A percentile compares a stretch with the other conserved stretches of the same genome.
These are phyloP conservation scores for Euphorbia corollata DNA, from an alignment of 441 rosid species.

Conservation along the genomic window DNA sequence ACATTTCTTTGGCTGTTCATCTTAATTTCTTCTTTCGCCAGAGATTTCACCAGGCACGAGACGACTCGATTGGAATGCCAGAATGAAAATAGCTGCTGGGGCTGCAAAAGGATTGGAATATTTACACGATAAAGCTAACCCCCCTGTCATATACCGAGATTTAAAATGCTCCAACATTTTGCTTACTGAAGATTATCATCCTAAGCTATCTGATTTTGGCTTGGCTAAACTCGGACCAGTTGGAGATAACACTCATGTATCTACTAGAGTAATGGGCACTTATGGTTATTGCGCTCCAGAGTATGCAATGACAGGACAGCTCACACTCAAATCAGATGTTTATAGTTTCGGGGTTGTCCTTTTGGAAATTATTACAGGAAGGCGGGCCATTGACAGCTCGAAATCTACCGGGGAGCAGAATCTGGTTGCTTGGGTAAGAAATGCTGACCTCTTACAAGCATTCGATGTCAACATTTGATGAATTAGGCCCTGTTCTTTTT, in stretches of 20 bases:
- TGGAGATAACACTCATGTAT: slow-evolving; percentile 88
- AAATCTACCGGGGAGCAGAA: slow-evolving; percentile 71
- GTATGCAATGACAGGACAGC: slow-evolving; percentile 96
- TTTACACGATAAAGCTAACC: slow-evolving; percentile 76
- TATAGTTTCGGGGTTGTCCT: slow-evolving; percentile 32
- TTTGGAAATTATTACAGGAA: slow-evolving; percentile 65
- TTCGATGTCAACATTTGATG: background rate
- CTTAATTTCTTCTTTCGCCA: slow-evolving; percentile 23
- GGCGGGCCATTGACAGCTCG: slow-evolving; percentile 72
- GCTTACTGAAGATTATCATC: slow-evolving; percentile 64
- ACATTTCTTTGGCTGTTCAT: background rate
- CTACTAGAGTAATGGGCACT: slow-evolving; percentile 96
- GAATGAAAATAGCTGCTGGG: slow-evolving; percentile 95
- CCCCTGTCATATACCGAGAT: slow-evolving; percentile 93
- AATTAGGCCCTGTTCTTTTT: background rate
- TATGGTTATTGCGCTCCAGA: slow-evolving; percentile 97
- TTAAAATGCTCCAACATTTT: slow-evolving; percentile 86
- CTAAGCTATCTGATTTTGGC: slow-evolving; percentile 92
- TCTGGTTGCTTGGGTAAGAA: slow-evolving; percentile 84
- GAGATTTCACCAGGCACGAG: slow-evolving; percentile 62
- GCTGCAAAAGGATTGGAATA: slow-evolving; percentile 90
- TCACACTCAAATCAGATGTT: slow-evolving; percentile 63
- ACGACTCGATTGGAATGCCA: slow-evolving; percentile 76
- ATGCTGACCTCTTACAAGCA: background rate
- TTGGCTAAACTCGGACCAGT: slow-evolving; percentile 97